These are phyloP conservation scores for Suillus tomentosus DNA, from an alignment of 768 basidiomycete genomes.

Conservation along the genomic window DNA sequence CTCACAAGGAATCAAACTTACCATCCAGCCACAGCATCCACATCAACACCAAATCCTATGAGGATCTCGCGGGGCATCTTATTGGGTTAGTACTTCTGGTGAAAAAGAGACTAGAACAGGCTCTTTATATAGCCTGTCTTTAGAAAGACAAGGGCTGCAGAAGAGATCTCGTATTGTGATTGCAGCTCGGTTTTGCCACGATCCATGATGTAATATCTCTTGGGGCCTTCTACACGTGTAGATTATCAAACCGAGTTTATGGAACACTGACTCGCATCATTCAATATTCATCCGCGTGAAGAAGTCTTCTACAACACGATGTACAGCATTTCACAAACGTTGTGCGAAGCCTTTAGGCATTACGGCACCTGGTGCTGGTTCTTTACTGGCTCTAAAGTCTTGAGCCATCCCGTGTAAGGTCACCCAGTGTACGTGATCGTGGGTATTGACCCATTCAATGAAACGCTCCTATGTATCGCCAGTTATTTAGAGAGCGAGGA, in stretches of 20 bases:
- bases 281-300: constrained; percentile 3
- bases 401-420: constrained; percentile 68
- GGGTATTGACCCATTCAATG: constrained; percentile 74
- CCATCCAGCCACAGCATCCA: constrained; percentile 76
- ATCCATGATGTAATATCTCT: background rate
- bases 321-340: constrained; percentile 1
- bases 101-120: no score
- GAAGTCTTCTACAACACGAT: constrained; percentile 5
- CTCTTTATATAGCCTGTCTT: constrained; percentile 2
- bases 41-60: constrained; percentile 64
- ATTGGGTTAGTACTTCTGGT: background rate
- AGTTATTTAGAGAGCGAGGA: background rate
- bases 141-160: background rate
- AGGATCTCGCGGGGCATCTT: constrained; percentile 55
- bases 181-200: background rate
- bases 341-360: constrained; percentile 52
- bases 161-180: background rate
- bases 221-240: constrained; percentile 4
- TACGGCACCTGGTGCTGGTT: constrained; percentile 48
- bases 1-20: constrained; percentile 19
- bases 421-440: constrained; percentile 70
- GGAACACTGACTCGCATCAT: background rate
- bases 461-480: constrained; percentile 54
- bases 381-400: constrained; percentile 57
- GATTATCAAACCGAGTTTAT: background rate